phyloP scores from a whole-genome alignment of 306 rosid genomes.

The Luffa aegyptiaca region DNA sequence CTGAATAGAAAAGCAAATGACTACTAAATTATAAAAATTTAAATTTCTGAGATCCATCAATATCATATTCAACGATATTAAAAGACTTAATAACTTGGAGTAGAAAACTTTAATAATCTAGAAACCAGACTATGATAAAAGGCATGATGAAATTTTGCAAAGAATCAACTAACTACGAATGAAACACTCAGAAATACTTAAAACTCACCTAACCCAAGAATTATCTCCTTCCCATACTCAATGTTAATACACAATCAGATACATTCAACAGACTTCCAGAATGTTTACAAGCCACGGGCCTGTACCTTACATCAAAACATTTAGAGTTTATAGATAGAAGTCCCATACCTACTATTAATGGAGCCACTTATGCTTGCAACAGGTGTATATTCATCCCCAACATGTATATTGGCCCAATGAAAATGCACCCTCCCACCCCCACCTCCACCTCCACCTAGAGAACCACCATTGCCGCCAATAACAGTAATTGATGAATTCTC shows the following conservation, averaged over 20 bases:
- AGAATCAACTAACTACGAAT: neutral
- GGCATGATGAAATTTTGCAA: neutral
- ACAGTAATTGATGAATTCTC: conserved; percentile 66
- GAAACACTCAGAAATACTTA: neutral
- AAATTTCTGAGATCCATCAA: neutral
- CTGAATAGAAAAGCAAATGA: neutral
- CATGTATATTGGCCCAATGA: conserved; percentile 84
- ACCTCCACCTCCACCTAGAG: conserved; percentile 92
- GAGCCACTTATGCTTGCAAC: conserved; percentile 75
- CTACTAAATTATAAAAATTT: neutral
- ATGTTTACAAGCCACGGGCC: neutral
- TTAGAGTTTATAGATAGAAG: neutral
- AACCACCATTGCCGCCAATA: conserved; percentile 84
- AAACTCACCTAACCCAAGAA: neutral
- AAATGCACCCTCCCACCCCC: conserved; percentile 99
- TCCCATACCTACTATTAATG: conserved; percentile 56
- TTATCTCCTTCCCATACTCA: neutral
- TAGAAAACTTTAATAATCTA: neutral
- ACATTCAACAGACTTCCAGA: neutral
- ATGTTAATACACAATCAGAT: neutral
- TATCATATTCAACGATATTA: neutral
- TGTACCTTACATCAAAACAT: neutral
- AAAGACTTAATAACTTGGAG: neutral
- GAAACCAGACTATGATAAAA: neutral
- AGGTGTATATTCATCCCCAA: conserved; percentile 69